Percentiles rank a stretch among this genome's conserved stretches.
Conservation (phyloP, 257 asterid species). For the Solanum pimpinellifolium region DNA sequence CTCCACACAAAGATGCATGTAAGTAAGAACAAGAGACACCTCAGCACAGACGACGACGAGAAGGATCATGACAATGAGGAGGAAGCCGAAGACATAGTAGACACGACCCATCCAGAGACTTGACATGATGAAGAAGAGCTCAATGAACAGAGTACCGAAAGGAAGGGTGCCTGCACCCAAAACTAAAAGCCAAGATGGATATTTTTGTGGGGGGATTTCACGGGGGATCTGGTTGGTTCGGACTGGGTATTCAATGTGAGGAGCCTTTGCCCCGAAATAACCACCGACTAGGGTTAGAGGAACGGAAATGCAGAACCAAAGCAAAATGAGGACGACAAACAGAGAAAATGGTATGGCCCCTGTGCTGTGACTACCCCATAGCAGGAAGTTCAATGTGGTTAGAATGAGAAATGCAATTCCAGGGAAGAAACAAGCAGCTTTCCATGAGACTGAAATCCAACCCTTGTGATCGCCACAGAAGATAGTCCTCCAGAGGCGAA, state of each 20-base stretch:
- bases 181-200: conserved; percentile 86
- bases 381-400: conserved; percentile 56
- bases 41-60: conserved; percentile 80
- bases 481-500: conserved; percentile 83
- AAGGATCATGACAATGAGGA: conserved; percentile 51
- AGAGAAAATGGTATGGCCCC: conserved; percentile 81
- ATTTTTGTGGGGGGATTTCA: conserved; percentile 76
- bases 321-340: conserved; percentile 52
- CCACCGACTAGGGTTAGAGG: conserved; percentile 80
- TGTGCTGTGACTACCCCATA: conserved; percentile 89
- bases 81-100: conserved; percentile 80
- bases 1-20: conserved; percentile 90
- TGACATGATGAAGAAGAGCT: conserved; percentile 90
- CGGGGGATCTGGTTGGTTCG: conserved; percentile 78
- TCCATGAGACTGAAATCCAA: conserved; percentile 84
- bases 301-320: conserved; percentile 86
- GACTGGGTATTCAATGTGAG: conserved; percentile 72
- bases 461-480: conserved; percentile 59
- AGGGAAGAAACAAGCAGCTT: conserved; percentile 79
- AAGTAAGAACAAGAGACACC: conserved; percentile 78
- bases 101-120: conserved; percentile 92
- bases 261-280: conserved; percentile 65
- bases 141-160: conserved; percentile 86
- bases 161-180: conserved; percentile 95
- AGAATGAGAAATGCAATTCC: conserved; percentile 62